phyloP scores from a whole-genome alignment of 352 stramenopile genomes.

The Phytophthora niederhauseri region DNA sequence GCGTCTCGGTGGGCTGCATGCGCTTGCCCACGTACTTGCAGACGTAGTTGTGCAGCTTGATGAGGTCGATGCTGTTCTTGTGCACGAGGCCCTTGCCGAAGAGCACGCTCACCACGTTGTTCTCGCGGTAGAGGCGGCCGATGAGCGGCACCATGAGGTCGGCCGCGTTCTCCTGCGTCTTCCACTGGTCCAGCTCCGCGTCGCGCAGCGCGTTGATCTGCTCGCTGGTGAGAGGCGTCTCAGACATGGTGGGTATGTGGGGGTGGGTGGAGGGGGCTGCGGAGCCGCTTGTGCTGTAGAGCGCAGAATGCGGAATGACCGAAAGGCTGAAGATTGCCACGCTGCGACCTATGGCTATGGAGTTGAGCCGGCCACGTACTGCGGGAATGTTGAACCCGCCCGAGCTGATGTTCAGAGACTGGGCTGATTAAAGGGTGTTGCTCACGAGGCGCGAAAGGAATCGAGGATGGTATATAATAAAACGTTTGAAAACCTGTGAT shows the following conservation, averaged over 20 bases:
- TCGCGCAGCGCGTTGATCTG: conserved; percentile 62
- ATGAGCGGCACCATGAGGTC: conserved; percentile 88
- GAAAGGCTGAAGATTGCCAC: neutral
- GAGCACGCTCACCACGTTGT: conserved; percentile 83
- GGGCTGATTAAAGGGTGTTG: neutral
- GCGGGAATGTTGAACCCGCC: neutral
- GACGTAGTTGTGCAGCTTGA: conserved; percentile 83
- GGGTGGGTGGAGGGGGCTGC: neutral
- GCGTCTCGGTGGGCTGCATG: conserved; percentile 76
- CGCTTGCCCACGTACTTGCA: conserved; percentile 87
- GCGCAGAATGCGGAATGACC: conserved; percentile 32
- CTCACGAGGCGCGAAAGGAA: neutral
- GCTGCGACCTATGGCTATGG: neutral
- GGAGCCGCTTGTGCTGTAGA: conserved; percentile 13
- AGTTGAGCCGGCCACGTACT: conserved; percentile 11
- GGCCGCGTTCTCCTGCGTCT: conserved; percentile 78
- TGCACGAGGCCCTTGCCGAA: conserved; percentile 87
- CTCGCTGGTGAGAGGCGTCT: conserved; percentile 42
- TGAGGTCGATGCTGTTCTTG: conserved; percentile 88
- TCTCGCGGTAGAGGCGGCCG: conserved; percentile 80
- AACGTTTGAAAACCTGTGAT: no score
- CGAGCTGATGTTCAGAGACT: neutral
- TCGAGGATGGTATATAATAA: no score
- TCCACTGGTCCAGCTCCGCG: conserved; percentile 78
- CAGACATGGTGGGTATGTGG: conserved; percentile 34